These are phyloP conservation scores for Jamesozyma hellenica DNA, from an alignment of 805 yeast genomes.

Conservation along the genomic window DNA sequence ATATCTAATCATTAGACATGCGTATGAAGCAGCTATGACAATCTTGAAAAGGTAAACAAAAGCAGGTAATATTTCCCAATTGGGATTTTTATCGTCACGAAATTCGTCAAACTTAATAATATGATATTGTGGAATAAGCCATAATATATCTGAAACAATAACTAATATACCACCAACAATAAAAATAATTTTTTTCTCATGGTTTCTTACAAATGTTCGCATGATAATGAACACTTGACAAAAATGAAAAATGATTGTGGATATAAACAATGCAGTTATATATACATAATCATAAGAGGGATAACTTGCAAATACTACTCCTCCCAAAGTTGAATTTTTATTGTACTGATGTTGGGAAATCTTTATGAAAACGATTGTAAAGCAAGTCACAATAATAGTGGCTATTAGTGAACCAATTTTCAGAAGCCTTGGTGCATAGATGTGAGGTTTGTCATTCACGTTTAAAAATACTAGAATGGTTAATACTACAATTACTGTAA, in stretches of 20 bases:
- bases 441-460: slow-evolving; percentile 52
- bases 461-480: slow-evolving; percentile 57
- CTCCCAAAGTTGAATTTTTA: slow-evolving; percentile 26
- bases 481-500: slow-evolving; percentile 52
- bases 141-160: slow-evolving; percentile 49
- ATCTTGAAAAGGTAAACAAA: slow-evolving; percentile 66
- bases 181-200: slow-evolving; percentile 56
- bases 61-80: slow-evolving; percentile 53
- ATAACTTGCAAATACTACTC: slow-evolving; percentile 20
- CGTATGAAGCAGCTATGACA: slow-evolving; percentile 58
- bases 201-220: slow-evolving; percentile 55
- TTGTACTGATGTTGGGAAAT: slow-evolving; percentile 40
- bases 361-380: slow-evolving; percentile 39
- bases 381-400: slow-evolving; percentile 43
- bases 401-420: slow-evolving; percentile 41
- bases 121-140: slow-evolving; percentile 46
- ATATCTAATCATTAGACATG: slow-evolving; percentile 51
- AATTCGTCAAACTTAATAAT: not conserved
- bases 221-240: slow-evolving; percentile 65
- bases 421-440: slow-evolving; percentile 23
- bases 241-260: slow-evolving; percentile 47
- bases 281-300: slow-evolving; percentile 39
- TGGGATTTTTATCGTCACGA: slow-evolving; percentile 18
- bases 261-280: slow-evolving; percentile 47
- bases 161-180: slow-evolving; percentile 47